Conservation (phyloP, 2,329 filamentous ascomycete genomes). For the Exserohilum turcica region DNA sequence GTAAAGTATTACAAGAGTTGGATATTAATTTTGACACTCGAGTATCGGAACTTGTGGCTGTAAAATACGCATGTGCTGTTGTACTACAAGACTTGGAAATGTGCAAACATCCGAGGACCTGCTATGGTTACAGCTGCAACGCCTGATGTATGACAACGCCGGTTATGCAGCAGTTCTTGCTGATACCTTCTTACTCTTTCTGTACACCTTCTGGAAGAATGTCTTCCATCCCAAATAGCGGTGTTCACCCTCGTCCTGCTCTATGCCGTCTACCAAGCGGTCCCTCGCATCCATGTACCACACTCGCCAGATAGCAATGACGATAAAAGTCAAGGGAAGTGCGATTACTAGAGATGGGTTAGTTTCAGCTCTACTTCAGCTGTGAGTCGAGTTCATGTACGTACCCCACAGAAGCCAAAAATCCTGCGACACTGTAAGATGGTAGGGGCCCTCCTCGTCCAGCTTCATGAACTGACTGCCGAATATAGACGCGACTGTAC, state of each 20-base stretch:
- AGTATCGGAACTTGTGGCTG: neutral
- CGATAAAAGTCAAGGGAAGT: constrained; percentile 28
- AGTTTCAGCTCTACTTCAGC: neutral
- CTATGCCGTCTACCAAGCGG: constrained; percentile 14
- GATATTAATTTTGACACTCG: neutral
- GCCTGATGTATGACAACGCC: no score
- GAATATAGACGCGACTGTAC: constrained; percentile 41
- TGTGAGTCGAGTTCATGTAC: neutral
- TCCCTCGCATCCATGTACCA: constrained; percentile 31
- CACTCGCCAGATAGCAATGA: constrained; percentile 21
- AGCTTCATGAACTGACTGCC: constrained; percentile 39
- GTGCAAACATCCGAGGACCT: no score
- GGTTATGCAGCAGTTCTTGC: neutral
- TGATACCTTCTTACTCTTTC: neutral
- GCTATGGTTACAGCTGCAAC: neutral
- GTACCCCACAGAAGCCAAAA: constrained; percentile 39
- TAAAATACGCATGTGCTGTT: neutral
- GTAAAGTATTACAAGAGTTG: constrained; percentile 1
- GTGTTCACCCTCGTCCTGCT: constrained; percentile 6
- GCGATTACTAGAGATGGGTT: constrained; percentile 18
- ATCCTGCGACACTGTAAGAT: constrained; percentile 32
- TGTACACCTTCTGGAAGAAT: constrained; percentile 3
- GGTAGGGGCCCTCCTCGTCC: constrained; percentile 23
- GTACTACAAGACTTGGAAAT: neutral
- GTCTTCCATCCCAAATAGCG: constrained; percentile 27